These are phyloP conservation scores for Phytophthora pseudosyringae DNA, from an alignment of 352 stramenopile species.

Conservation along the genomic window DNA sequence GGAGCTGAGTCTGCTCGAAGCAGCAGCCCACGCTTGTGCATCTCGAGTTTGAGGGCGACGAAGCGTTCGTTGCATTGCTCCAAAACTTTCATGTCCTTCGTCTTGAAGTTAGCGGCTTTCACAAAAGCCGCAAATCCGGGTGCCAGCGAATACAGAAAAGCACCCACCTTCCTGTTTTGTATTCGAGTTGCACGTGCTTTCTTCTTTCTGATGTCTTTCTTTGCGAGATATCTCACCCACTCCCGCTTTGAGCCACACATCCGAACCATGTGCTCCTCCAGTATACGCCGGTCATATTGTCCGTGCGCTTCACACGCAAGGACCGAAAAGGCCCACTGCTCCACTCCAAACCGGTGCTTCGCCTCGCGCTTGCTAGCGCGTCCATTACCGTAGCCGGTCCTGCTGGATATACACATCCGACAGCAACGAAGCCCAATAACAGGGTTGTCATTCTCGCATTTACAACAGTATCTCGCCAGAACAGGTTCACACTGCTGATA, in stretches of 20 bases:
- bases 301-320: too few relatives aligned
- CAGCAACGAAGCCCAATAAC: not conserved
- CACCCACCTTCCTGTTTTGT: slow-evolving; percentile 6
- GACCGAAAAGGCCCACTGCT: too few relatives aligned
- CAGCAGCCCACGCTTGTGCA: not conserved
- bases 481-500: slow-evolving; percentile 22
- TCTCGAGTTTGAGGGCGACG: not conserved
- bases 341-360: not conserved
- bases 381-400: not conserved
- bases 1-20: not conserved
- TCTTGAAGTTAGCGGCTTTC: not conserved
- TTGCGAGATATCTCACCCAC: slow-evolving; percentile 23
- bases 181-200: slow-evolving; percentile 6
- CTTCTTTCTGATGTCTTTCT: slow-evolving; percentile 8
- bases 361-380: not conserved
- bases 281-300: slow-evolving; percentile 4
- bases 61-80: not conserved
- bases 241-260: slow-evolving; percentile 23
- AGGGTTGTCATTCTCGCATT: slow-evolving; percentile 41
- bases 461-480: slow-evolving; percentile 26
- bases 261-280: slow-evolving; percentile 26
- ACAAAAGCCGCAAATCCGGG: not conserved
- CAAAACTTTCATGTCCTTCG: not conserved
- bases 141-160: slow-evolving; percentile 16
- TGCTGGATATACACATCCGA: not conserved